A percentile compares a stretch with the other conserved stretches of the same genome.
Conservation (phyloP, 1,139 yeast genomes). For the Geotrichum klebahnii region DNA sequence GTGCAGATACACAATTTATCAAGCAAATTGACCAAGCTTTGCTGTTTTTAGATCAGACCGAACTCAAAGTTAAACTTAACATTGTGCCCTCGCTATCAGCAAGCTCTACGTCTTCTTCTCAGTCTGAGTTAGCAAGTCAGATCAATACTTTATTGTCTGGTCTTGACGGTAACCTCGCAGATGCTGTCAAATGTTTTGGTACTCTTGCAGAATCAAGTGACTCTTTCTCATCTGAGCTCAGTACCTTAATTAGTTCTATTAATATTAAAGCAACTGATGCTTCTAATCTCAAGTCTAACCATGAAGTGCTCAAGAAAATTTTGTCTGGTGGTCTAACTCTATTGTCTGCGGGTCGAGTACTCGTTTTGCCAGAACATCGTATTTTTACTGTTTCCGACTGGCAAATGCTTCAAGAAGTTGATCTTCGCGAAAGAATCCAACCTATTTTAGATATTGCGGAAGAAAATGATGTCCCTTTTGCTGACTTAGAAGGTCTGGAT, state of each 20-base stretch:
- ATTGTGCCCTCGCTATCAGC: conserved; percentile 36
- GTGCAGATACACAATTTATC: conserved; percentile 40
- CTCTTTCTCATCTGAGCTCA: neutral
- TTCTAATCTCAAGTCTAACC: neutral
- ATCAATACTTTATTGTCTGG: neutral
- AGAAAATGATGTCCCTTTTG: conserved; percentile 6
- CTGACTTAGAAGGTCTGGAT: conserved; percentile 9
- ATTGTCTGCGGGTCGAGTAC: conserved; percentile 32
- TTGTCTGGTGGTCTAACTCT: conserved; percentile 20
- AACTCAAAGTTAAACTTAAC: conserved; percentile 40
- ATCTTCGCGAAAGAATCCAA: conserved; percentile 30
- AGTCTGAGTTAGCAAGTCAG: neutral
- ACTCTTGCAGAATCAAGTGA: neutral
- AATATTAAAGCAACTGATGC: neutral
- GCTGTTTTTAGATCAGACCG: conserved; percentile 27
- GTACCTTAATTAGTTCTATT: neutral
- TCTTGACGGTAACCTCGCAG: neutral
- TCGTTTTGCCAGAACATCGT: conserved; percentile 22
- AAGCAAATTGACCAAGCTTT: conserved; percentile 47
- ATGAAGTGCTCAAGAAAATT: neutral
- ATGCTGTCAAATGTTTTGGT: conserved; percentile 3
- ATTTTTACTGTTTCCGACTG: conserved; percentile 24
- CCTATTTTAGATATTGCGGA: conserved; percentile 24
- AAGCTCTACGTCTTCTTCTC: neutral
- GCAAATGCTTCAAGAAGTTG: conserved; percentile 30